Percentiles rank a stretch among this genome's conserved stretches.
Evolutionary conservation across 768 basidiomycete species (phyloP).

Genomic region (Xerocomus spinulosus): DNA sequence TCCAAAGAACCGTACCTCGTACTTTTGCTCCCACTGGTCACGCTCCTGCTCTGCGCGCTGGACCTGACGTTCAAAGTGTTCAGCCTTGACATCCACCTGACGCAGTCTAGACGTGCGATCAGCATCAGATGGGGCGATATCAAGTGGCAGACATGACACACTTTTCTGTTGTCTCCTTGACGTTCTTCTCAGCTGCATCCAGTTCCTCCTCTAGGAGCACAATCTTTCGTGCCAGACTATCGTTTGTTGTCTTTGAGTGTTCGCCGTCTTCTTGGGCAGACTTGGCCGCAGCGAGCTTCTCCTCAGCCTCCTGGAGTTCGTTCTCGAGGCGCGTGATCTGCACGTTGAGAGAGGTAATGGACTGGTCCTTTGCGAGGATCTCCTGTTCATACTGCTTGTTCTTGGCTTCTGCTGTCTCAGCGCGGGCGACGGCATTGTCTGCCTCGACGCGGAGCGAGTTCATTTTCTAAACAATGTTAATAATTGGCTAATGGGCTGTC

Average conservation of each 20-base stretch:
- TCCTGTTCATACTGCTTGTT: conserved; percentile 73
- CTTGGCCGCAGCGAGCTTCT: conserved; percentile 63
- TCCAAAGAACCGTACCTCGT: conserved; percentile 59
- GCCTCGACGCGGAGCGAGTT: conserved; percentile 76
- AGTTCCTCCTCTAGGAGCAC: conserved; percentile 93
- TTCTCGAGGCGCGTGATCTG: conserved; percentile 59
- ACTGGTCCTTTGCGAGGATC: conserved; percentile 80
- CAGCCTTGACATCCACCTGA: conserved; percentile 97
- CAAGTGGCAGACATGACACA: conserved; percentile 38
- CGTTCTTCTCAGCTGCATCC: conserved; percentile 91
- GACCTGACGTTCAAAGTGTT: conserved; percentile 94
- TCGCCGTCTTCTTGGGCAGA: conserved; percentile 62
- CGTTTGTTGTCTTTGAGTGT: conserved; percentile 62
- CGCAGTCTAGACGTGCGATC: conserved; percentile 58
- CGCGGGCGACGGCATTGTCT: conserved; percentile 73
- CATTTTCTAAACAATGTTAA: conserved; percentile 74
- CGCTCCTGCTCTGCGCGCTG: conserved; percentile 84
- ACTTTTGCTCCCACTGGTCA: conserved; percentile 91
- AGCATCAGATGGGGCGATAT: conserved; percentile 16
- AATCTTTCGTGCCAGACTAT: conserved; percentile 76
- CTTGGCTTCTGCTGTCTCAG: conserved; percentile 82
- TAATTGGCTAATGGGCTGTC: too few relatives aligned
- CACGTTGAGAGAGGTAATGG: conserved; percentile 74
- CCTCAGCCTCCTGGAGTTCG: conserved; percentile 70
- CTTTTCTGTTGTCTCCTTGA: conserved; percentile 97